Evolutionary conservation across 257 asterid species (phyloP).

Genomic region (Leptodermis oblonga): DNA sequence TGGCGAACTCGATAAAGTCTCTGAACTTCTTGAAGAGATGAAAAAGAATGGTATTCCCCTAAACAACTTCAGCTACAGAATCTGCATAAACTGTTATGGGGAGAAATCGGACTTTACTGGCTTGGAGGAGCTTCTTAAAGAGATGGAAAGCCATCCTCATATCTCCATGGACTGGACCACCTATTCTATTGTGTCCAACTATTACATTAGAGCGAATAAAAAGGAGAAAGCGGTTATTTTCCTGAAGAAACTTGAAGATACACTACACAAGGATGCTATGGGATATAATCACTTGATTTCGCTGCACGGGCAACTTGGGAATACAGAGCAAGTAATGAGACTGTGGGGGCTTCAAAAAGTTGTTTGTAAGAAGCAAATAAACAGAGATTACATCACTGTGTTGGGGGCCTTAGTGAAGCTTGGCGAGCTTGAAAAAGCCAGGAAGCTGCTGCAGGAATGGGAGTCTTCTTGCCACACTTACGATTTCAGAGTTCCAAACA

Average conservation of each 20-base stretch:
- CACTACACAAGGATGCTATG: constrained; percentile 34
- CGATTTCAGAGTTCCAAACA: constrained; percentile 52
- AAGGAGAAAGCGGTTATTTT: constrained; percentile 42
- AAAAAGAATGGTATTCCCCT: constrained; percentile 39
- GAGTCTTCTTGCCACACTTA: constrained; percentile 37
- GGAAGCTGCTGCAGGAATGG: constrained; percentile 47
- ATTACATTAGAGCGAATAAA: constrained; percentile 35
- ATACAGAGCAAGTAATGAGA: constrained; percentile 46
- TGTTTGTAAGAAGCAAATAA: constrained; percentile 51
- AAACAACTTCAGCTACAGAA: constrained; percentile 54
- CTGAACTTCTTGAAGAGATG: constrained; percentile 47
- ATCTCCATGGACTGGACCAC: constrained; percentile 45
- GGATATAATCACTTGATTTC: constrained; percentile 64
- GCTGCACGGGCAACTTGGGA: constrained; percentile 43
- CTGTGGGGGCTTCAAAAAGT: constrained; percentile 51
- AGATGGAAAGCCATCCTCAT: constrained; percentile 37
- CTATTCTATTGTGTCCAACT: constrained; percentile 42
- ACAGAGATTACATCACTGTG: constrained; percentile 53
- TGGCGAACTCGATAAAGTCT: constrained; percentile 43
- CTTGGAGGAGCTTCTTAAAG: constrained; percentile 55
- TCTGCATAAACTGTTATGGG: constrained; percentile 43
- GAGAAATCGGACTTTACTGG: constrained; percentile 43
- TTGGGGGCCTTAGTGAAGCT: constrained; percentile 52
- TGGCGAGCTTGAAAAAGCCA: constrained; percentile 47
- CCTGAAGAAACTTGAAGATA: constrained; percentile 45